Percentiles rank a stretch among this genome's conserved stretches.
Conservation (phyloP, 306 rosid genomes). For the Dalbergia cultrata region DNA sequence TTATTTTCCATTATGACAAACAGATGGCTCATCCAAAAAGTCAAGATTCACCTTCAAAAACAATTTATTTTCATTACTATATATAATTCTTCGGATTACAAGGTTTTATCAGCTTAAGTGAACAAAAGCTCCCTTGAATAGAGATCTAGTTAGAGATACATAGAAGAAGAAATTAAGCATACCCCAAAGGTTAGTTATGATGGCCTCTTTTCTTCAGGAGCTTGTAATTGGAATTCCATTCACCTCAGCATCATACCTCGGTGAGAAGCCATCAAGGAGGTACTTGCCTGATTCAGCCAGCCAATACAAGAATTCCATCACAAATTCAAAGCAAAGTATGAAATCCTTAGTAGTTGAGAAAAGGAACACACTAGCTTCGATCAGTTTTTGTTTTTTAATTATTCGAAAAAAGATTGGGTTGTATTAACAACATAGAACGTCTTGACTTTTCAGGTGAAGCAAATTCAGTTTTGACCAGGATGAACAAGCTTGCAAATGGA, state of each 20-base stretch:
- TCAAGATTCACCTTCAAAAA: slow-evolving; percentile 18
- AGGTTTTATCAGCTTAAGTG: background rate
- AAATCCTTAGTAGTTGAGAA: too few species aligned
- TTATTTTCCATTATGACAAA: slow-evolving; percentile 20
- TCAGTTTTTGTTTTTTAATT: background rate
- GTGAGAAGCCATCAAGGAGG: slow-evolving; percentile 46
- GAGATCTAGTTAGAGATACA: background rate
- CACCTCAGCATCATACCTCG: slow-evolving; percentile 37
- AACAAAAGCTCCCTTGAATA: background rate
- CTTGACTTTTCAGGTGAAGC: slow-evolving; percentile 47
- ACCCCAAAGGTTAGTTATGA: slow-evolving; percentile 41
- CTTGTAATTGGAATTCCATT: slow-evolving; percentile 49
- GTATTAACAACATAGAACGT: background rate
- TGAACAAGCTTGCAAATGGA: slow-evolving; percentile 51
- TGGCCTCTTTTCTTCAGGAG: slow-evolving; percentile 57
- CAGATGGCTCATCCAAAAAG: slow-evolving; percentile 29
- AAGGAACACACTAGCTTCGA: background rate
- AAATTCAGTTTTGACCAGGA: slow-evolving; percentile 46
- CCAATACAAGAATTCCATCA: slow-evolving; percentile 46
- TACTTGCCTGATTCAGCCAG: slow-evolving; percentile 54
- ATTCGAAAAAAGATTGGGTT: background rate
- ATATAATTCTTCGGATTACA: background rate
- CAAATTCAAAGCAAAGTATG: slow-evolving; percentile 51
- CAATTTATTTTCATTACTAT: background rate
- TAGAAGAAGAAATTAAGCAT: background rate